A percentile compares a stretch with the other conserved stretches of the same genome.
Evolutionary conservation across 106 monocot genomes (phyloP).

Genomic region (Allium cepa): DNA sequence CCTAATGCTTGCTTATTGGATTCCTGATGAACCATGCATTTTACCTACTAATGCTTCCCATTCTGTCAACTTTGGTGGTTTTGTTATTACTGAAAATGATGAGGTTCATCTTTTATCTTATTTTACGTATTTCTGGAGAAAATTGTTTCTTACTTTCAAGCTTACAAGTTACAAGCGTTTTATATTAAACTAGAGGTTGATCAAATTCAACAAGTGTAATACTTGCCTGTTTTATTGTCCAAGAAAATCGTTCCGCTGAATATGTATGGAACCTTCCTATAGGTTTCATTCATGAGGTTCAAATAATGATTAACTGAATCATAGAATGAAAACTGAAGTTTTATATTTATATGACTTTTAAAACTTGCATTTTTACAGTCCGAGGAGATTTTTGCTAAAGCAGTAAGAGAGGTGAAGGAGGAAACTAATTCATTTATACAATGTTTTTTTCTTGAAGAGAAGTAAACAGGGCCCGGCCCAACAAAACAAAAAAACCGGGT

Average conservation of each 20-base stretch:
- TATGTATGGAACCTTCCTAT: conserved; percentile 83
- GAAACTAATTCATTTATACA: no score
- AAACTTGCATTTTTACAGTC: conserved; percentile 25
- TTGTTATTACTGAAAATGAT: conserved; percentile 64
- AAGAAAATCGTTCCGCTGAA: conserved; percentile 56
- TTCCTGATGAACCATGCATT: conserved; percentile 71
- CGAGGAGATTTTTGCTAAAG: conserved; percentile 81
- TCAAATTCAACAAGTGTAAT: no score
- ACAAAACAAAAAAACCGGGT: no score
- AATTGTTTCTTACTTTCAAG: no score
- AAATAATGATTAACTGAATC: neutral
- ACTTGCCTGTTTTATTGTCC: conserved; percentile 64
- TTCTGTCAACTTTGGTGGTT: conserved; percentile 80
- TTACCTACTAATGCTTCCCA: conserved; percentile 94
- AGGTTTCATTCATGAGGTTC: conserved; percentile 80
- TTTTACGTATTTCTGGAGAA: neutral
- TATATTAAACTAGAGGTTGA: neutral
- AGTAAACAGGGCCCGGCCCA: no score
- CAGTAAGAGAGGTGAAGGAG: conserved; percentile 82
- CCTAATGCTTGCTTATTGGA: conserved; percentile 86
- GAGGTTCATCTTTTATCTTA: conserved; percentile 30
- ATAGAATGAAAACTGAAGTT: neutral
- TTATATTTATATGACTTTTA: neutral
- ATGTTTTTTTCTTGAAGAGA: no score
- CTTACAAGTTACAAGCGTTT: neutral